These are phyloP conservation scores for Fusarium sp. DNA, from an alignment of 2,329 filamentous ascomycete species.

Conservation along the genomic window DNA sequence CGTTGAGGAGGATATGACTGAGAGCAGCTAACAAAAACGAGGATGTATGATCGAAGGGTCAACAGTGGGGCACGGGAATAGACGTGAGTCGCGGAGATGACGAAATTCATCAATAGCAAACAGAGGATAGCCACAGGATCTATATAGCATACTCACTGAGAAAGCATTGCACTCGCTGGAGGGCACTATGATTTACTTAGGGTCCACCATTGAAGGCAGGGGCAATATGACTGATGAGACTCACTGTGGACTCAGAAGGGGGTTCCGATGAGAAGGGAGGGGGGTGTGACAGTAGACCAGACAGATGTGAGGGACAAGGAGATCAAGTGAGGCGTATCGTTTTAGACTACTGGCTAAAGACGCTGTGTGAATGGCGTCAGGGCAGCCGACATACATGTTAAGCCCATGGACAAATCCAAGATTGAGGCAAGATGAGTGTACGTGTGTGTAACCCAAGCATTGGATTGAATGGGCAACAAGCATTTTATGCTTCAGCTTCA, in stretches of 20 bases:
- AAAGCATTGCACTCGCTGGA: constrained; percentile 30
- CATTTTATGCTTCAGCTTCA: constrained; percentile 2
- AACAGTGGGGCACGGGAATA: constrained; percentile 34
- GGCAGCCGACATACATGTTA: constrained; percentile 9
- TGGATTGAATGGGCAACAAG: background rate
- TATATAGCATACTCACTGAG: constrained; percentile 37
- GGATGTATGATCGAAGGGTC: constrained; percentile 19
- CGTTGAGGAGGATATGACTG: constrained; percentile 34
- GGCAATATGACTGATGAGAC: constrained; percentile 36
- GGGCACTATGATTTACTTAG: constrained; percentile 28
- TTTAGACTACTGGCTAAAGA: constrained; percentile 35
- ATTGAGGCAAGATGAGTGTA: constrained; percentile 5
- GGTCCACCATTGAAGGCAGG: constrained; percentile 38
- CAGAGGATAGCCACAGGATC: constrained; percentile 37
- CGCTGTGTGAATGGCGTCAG: constrained; percentile 36
- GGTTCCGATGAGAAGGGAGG: constrained; percentile 25
- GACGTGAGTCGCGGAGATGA: constrained; percentile 38
- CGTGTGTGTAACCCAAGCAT: constrained; percentile 15
- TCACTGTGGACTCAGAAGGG: constrained; percentile 31
- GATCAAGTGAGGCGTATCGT: constrained; percentile 39
- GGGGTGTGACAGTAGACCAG: constrained; percentile 14
- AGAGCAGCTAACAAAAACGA: constrained; percentile 29
- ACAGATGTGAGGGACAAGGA: constrained; percentile 26
- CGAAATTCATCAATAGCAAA: constrained; percentile 35
- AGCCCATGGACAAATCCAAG: constrained; percentile 2